phyloP scores from a whole-genome alignment of 2,329 filamentous ascomycete species.

The Blastomyces parvus region DNA sequence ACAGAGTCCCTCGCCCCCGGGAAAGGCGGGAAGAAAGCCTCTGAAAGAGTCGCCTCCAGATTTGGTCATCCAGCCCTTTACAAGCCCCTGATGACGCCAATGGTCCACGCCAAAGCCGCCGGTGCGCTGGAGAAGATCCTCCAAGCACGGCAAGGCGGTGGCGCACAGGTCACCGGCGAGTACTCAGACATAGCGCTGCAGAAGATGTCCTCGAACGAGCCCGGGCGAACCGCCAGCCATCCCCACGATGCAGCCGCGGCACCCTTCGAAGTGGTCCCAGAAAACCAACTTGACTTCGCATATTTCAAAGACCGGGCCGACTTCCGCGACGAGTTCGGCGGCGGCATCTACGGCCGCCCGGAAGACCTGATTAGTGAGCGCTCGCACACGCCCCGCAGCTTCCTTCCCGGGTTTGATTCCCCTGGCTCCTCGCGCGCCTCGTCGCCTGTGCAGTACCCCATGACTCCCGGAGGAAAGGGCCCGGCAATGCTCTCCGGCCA shows the following conservation, averaged over 20 bases:
- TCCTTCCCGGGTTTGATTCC: conserved; percentile 26
- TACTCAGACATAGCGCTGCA: conserved; percentile 74
- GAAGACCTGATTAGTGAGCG: conserved; percentile 39
- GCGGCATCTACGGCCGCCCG: conserved; percentile 46
- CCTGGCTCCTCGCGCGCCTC: conserved; percentile 33
- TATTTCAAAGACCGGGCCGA: conserved; percentile 86
- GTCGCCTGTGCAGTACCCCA: conserved; percentile 27
- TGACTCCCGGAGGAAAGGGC: background rate
- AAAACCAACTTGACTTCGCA: conserved; percentile 77
- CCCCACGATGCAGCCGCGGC: conserved; percentile 36
- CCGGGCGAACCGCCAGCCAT: conserved; percentile 41
- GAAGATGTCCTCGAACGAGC: conserved; percentile 56
- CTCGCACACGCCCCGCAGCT: conserved; percentile 34
- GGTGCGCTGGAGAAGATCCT: conserved; percentile 81
- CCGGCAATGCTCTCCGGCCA: conserved; percentile 12
- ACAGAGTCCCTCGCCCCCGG: conserved; percentile 33
- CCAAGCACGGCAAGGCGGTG: conserved; percentile 64
- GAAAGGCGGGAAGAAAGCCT: conserved; percentile 32
- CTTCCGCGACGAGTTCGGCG: conserved; percentile 80
- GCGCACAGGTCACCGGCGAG: conserved; percentile 41
- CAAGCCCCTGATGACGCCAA: conserved; percentile 80
- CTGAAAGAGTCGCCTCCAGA: conserved; percentile 60
- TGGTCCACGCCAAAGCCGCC: conserved; percentile 87
- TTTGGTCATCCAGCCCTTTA: conserved; percentile 91
- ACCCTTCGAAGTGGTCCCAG: conserved; percentile 84